These are phyloP conservation scores for Solanum ossicruentum DNA, from an alignment of 257 asterid genomes.

Conservation along the genomic window DNA sequence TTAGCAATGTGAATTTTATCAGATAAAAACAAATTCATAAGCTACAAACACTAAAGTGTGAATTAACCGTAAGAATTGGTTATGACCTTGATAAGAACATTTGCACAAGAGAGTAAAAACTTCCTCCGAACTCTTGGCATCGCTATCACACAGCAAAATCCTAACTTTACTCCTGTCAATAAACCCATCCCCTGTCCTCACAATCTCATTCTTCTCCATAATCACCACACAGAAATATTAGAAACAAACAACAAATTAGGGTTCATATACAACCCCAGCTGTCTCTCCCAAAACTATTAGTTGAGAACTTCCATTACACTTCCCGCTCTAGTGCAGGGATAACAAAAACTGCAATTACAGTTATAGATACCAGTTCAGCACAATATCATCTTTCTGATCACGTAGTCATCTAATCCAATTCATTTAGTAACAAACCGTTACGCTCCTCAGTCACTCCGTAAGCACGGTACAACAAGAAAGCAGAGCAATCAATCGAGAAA, in stretches of 20 bases:
- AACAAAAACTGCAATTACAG: background rate
- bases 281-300: background rate
- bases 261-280: background rate
- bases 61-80: background rate
- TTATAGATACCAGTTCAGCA: background rate
- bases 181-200: conserved; percentile 60
- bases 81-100: conserved; percentile 86
- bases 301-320: background rate
- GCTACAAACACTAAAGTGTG: background rate
- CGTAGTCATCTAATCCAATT: background rate
- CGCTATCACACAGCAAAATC: conserved; percentile 81
- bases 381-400: background rate
- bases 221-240: background rate
- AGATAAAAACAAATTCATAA: background rate
- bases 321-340: background rate
- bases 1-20: background rate
- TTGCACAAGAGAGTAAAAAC: conserved; percentile 54
- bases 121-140: conserved; percentile 62
- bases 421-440: background rate
- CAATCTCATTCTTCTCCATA: conserved; percentile 46
- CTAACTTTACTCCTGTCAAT: conserved; percentile 82
- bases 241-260: background rate
- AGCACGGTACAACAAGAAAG: background rate
- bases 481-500: background rate
- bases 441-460: background rate